A percentile compares a stretch with the other conserved stretches of the same genome.
These are phyloP conservation scores for Daldinia sp. DNA, from an alignment of 2,329 filamentous ascomycete species.

Conservation along the genomic window DNA sequence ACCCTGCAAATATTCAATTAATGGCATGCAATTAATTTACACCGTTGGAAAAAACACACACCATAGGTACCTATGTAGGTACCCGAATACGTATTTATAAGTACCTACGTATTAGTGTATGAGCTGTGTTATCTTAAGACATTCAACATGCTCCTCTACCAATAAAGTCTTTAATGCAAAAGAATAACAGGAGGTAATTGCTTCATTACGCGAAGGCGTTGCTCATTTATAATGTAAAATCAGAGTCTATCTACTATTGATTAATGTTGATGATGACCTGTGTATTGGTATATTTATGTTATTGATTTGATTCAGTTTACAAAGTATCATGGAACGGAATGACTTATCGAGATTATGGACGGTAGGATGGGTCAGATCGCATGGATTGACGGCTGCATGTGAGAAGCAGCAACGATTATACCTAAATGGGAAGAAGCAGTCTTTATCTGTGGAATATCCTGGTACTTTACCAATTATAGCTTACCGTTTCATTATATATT, in stretches of 20 bases:
- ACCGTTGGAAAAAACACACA: no score
- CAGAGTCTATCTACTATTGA: background rate
- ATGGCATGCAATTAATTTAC: conserved; percentile 27
- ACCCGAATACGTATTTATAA: background rate
- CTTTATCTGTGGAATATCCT: conserved; percentile 1
- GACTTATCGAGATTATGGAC: conserved; percentile 33
- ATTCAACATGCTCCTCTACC: background rate
- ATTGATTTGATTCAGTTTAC: background rate
- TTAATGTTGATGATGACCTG: background rate
- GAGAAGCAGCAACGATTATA: conserved; percentile 9
- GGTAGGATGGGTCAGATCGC: conserved; percentile 24
- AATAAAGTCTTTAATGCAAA: no score
- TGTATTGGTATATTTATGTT: background rate
- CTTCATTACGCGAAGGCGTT: background rate
- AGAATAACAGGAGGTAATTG: no score
- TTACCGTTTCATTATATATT: background rate
- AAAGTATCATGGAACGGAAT: background rate
- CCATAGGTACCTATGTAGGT: background rate
- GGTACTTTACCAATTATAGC: conserved; percentile 3
- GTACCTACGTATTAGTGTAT: no score
- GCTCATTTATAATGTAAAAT: background rate
- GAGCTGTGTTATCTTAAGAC: no score
- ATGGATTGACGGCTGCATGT: conserved; percentile 28
- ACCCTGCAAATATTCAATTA: conserved; percentile 19
- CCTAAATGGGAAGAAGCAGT: conserved; percentile 25